A percentile compares a stretch with the other conserved stretches of the same genome.
phyloP scores from a whole-genome alignment of 495 filamentous ascomycete genomes.

The Cercophora samala region DNA sequence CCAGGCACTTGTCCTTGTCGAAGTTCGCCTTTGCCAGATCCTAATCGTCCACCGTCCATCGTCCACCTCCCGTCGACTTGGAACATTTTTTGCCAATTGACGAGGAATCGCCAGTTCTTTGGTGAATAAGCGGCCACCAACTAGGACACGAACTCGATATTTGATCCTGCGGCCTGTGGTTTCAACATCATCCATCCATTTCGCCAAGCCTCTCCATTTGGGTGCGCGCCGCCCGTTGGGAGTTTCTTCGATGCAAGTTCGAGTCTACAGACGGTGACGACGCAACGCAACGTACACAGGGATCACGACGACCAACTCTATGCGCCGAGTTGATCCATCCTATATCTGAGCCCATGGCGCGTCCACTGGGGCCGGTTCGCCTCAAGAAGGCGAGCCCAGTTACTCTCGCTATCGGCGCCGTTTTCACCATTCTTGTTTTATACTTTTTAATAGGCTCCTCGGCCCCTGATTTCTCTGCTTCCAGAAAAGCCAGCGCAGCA shows the following conservation, averaged over 20 bases:
- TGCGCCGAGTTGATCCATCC: conserved; percentile 25
- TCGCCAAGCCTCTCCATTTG: neutral
- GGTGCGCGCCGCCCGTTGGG: neutral
- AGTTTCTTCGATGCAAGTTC: conserved; percentile 3
- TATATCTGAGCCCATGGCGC: conserved; percentile 41
- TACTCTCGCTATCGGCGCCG: conserved; percentile 48
- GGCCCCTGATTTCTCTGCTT: conserved; percentile 39
- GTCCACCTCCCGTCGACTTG: neutral
- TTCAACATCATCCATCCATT: neutral
- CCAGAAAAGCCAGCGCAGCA: conserved; percentile 54
- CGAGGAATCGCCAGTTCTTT: conserved; percentile 11
- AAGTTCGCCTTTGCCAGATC: conserved; percentile 11
- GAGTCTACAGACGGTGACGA: neutral
- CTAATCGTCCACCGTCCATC: too few relatives aligned
- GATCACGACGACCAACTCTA: conserved; percentile 16
- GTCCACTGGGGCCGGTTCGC: conserved; percentile 54
- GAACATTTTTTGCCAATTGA: conserved; percentile 10
- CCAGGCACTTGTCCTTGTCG: conserved; percentile 19
- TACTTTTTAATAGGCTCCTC: conserved; percentile 51
- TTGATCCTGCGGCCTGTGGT: neutral
- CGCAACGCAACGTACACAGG: neutral
- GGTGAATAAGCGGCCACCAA: neutral
- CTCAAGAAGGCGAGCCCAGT: conserved; percentile 53
- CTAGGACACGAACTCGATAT: neutral
- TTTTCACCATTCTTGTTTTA: conserved; percentile 52